Base-by-base conservation (phyloP, 1,284 basidiomycete genomes). In the Puccinia horiana region DNA sequence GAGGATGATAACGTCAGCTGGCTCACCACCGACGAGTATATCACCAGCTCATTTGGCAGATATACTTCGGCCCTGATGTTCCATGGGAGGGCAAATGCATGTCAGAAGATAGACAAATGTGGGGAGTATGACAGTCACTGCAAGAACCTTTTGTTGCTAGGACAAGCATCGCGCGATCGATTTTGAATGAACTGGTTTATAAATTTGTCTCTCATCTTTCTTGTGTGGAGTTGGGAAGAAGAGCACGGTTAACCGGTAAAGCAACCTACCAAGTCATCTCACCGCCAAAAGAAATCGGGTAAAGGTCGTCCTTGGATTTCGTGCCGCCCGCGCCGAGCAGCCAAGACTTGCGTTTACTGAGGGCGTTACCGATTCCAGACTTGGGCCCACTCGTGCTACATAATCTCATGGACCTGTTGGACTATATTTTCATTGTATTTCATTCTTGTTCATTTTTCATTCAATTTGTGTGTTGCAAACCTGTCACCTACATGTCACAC, bases 1-100 rank as follows among this genome's bases (percentile, higher is more conserved):
- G 26, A 18, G 18, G 44, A 69, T 16, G 5, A 18, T 69, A 23
- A 37, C 23, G 14, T 20, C 40, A 69, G 65, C 35, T 78, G 42
- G 32, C 49, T 69, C 37, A 69, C 54, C 3, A 44, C 44, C 1
- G 76, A 49, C 0, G 76, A 78, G 54, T 78, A 78, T 14, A 78
- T 69, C 42, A 78, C 63, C 4, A 78, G n/a, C 49, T 78, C 76
- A 52, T 78, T 78, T 2, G 76, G 76, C 47, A 78, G 49, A 54
- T 61, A 69, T 14, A 78, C n/a, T 69, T 78, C 76, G 20, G 35
- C 61, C 76, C 76, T 78, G 52, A 8, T 20, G 18, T n/a, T 35
- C 20, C n/a, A n/a, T n/a, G 14, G 11, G 20, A 20, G 23, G 29
- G n/a, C 29, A 69, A 69, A 37, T 11, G 37, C 18, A 14, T 14